Conservation (phyloP, 1,139 yeast genomes). For the Yamadazyma jaroonii region DNA sequence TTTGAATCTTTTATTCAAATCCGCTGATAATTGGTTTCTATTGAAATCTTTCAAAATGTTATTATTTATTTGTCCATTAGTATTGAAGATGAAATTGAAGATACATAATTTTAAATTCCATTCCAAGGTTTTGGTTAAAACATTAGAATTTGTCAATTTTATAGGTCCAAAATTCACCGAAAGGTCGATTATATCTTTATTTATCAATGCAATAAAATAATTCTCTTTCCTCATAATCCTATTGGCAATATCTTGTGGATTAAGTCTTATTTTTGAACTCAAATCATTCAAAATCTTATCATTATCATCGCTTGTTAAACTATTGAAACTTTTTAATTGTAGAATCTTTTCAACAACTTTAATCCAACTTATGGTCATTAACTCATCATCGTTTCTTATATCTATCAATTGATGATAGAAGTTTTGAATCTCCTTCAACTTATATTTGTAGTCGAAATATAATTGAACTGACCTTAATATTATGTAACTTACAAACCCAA, state of each 20-base stretch:
- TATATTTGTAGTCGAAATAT: slow-evolving; percentile 46
- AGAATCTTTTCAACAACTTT: slow-evolving; percentile 77
- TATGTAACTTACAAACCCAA: slow-evolving; percentile 61
- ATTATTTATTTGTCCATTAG: slow-evolving; percentile 79
- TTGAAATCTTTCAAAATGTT: slow-evolving; percentile 70
- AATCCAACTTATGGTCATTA: slow-evolving; percentile 94
- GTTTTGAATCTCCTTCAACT: slow-evolving; percentile 59
- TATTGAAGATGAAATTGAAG: slow-evolving; percentile 80
- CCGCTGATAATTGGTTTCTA: slow-evolving; percentile 63
- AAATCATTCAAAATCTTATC: slow-evolving; percentile 48
- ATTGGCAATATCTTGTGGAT: slow-evolving; percentile 93
- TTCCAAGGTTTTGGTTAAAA: slow-evolving; percentile 82
- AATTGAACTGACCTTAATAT: slow-evolving; percentile 59
- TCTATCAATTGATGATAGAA: slow-evolving; percentile 67
- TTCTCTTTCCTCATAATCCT: slow-evolving; percentile 94
- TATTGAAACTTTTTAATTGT: slow-evolving; percentile 76
- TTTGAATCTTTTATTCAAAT: slow-evolving; percentile 73
- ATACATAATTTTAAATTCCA: slow-evolving; percentile 92
- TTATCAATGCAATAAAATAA: slow-evolving; percentile 84
- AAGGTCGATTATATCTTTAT: slow-evolving; percentile 70
- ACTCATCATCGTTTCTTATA: slow-evolving; percentile 67
- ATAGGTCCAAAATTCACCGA: slow-evolving; percentile 27
- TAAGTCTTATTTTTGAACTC: slow-evolving; percentile 69
- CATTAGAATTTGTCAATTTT: slow-evolving; percentile 32
- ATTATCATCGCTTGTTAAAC: slow-evolving; percentile 43